Percentiles rank a stretch among this genome's conserved stretches.
These are phyloP conservation scores for Phaffia rhodozyma DNA, from an alignment of 1,284 basidiomycete species.

Conservation along the genomic window DNA sequence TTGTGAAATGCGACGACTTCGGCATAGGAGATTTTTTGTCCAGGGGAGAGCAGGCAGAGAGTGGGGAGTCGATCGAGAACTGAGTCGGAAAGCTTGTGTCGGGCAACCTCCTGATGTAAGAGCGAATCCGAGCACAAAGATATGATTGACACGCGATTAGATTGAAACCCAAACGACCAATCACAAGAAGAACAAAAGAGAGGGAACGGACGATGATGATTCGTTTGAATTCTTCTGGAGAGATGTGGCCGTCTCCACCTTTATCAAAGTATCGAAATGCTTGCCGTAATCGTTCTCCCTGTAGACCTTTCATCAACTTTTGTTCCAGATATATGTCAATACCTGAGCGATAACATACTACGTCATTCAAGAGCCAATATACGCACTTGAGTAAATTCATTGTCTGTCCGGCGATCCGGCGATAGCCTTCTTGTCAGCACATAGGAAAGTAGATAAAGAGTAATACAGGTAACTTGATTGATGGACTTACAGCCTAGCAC, in stretches of 20 bases:
- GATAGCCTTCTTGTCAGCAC: constrained; percentile 6
- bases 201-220: constrained; percentile 62
- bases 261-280: constrained; percentile 80
- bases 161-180: not conserved
- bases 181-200: not conserved
- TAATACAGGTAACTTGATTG: not conserved
- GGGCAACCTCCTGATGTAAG: constrained; percentile 62
- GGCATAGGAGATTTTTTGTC: constrained; percentile 81
- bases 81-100: constrained; percentile 84
- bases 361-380: not conserved
- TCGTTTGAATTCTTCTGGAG: constrained; percentile 78
- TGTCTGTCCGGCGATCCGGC: constrained; percentile 43
- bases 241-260: constrained; percentile 82
- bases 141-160: not conserved
- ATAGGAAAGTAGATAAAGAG: not conserved
- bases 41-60: constrained; percentile 70
- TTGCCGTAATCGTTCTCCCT: constrained; percentile 87
- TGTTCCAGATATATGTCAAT: not conserved
- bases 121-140: not conserved
- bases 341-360: not conserved
- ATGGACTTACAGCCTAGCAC: constrained; percentile 70
- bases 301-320: constrained; percentile 89
- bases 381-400: constrained; percentile 61
- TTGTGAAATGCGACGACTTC: constrained; percentile 94
- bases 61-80: constrained; percentile 82